Evolutionary conservation across 768 basidiomycete species (phyloP), one percentile per base, ranked within the genome.

Genomic region (Coprinopsis sp.): DNA sequence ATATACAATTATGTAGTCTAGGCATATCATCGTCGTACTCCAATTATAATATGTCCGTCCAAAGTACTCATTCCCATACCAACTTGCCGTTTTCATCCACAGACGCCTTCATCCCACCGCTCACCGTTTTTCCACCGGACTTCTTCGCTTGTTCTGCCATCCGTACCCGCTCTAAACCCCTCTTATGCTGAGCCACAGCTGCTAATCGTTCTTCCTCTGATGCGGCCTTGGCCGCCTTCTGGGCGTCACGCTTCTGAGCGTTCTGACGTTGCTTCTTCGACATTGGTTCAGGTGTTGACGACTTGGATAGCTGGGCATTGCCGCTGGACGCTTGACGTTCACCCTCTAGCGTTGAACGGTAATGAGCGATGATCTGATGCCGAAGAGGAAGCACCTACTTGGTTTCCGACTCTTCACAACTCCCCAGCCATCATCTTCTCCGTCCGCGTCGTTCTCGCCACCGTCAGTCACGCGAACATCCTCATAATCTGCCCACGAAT

Each of bases 401-500:
- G 64, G 71, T 30, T 64, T 59, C 47, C 74, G 73, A 54, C 78
- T 78, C 64, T 71, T 77, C 54, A 91, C 87, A 33, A 88, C 77
- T 19, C 79, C 85, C 90, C 88, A 91, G 2, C 81, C 84, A 41
- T 84, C 87, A 44, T 87, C 87, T 58, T 86, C 87, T 22, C 76
- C 80, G 48, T 81, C 84, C 4, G 77, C 79, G 34, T 81, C 81
- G 39, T 74, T 73, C n/a, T 70, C 72, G 10, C 64, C 72, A 30
- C 64, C 59, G 27, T 76, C 61, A 12, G 57, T 59, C 24, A 64
- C 56, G 29, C 59, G 72, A 18, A 78, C 78, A 42, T 87, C 83
- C 47, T 88, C 87, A 56, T 88, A 88, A 66, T 89, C 86, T 0
- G 66, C 81, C 87, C 83, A 87, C 0, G 84, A 78, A 59, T 83